Conservation (phyloP, 148 eudicot genomes). For the Rhododendron simsii region DNA sequence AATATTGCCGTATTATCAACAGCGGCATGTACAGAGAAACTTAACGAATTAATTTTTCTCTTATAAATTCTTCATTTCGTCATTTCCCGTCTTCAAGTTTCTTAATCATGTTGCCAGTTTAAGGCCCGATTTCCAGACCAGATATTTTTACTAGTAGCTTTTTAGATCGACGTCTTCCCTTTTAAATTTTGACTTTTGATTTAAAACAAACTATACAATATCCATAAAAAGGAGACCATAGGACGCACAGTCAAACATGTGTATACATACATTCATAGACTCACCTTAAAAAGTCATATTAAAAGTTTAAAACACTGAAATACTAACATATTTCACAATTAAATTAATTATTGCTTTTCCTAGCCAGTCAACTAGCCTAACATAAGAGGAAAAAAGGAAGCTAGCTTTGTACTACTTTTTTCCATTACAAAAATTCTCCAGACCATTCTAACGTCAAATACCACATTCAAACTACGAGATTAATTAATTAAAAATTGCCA, state of each 20-base stretch:
- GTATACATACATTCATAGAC: too few species aligned
- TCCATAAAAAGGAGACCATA: background rate
- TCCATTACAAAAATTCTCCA: background rate
- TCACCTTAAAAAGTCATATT: too few species aligned
- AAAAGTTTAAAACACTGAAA: background rate
- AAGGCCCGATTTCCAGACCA: background rate
- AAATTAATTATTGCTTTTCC: background rate
- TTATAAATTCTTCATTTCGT: too few species aligned
- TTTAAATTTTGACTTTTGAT: background rate
- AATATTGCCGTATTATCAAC: too few species aligned
- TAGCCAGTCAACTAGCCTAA: background rate
- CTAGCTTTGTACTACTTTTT: background rate
- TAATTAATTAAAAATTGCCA: background rate
- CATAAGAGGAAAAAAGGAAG: background rate
- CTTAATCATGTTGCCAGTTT: background rate
- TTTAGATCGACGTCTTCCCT: background rate
- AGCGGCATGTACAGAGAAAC: background rate
- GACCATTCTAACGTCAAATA: background rate
- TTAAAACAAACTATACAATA: background rate
- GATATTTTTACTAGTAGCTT: background rate
- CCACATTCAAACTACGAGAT: background rate
- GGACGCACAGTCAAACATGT: too few species aligned
- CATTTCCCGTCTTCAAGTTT: background rate
- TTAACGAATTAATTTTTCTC: background rate
- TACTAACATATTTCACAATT: too few species aligned